phyloP scores from a whole-genome alignment of 1,284 basidiomycete genomes.

The Gyrodon tennesseensis region DNA sequence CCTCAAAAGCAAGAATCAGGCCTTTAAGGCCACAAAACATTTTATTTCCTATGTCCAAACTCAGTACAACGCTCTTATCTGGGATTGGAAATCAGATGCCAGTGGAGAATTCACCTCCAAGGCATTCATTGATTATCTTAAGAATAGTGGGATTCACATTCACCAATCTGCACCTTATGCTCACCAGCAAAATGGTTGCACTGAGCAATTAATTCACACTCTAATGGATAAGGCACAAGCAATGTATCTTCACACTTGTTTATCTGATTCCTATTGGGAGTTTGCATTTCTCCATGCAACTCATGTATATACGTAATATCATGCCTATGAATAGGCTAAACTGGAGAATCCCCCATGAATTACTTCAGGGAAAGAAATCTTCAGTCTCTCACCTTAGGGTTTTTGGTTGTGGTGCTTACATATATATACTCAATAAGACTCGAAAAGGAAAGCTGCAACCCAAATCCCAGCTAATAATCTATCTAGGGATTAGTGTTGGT shows the following conservation, averaged over 20 bases:
- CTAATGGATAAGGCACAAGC: neutral
- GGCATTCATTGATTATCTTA: no score
- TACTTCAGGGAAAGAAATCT: no score
- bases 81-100: neutral
- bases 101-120: neutral
- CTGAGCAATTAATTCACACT: neutral
- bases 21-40: neutral
- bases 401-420: no score
- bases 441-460: no score
- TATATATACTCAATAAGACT: no score
- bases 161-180: neutral
- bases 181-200: neutral
- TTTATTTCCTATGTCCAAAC: neutral
- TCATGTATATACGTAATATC: neutral
- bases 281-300: neutral
- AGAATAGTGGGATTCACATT: no score
- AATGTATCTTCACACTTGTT: neutral
- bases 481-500: no score
- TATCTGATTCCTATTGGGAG: neutral
- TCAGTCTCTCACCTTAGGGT: no score
- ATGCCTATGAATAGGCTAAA: neutral
- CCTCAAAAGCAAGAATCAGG: neutral
- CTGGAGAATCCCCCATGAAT: no score
- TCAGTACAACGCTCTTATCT: neutral
- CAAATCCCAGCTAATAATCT: no score